Percentiles rank a stretch among this genome's conserved stretches.
Conservation (phyloP, 257 asterid genomes). For the Phtheirospermum japonicum region DNA sequence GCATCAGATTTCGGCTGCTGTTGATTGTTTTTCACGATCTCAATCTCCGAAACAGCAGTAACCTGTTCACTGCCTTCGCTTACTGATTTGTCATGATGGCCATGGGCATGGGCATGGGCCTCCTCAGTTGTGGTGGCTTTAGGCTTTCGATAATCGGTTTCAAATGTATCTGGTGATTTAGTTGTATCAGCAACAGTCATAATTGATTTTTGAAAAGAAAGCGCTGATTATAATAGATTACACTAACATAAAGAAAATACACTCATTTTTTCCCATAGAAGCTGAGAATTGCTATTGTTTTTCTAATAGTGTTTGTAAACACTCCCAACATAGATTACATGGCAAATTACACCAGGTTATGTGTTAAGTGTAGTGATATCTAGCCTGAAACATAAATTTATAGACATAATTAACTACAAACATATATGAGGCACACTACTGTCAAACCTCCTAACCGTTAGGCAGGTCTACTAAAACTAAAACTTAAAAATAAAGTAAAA, state of each 20-base stretch:
- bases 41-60: constrained; percentile 50
- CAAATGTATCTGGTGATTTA: constrained; percentile 39
- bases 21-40: constrained; percentile 38
- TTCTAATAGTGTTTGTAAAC: too few species aligned
- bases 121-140: constrained; percentile 36
- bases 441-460: too few species aligned
- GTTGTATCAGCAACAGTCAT: constrained; percentile 32
- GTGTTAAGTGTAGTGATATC: constrained; percentile 5
- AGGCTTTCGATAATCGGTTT: constrained; percentile 35
- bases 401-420: not conserved
- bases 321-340: not conserved
- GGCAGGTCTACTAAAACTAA: too few species aligned
- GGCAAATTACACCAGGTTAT: not conserved
- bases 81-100: constrained; percentile 58
- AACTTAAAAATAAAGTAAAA: too few species aligned
- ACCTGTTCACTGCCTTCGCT: constrained; percentile 33
- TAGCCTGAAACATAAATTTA: not conserved
- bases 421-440: too few species aligned
- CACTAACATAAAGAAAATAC: not conserved
- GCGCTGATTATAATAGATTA: constrained; percentile 26
- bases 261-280: too few species aligned
- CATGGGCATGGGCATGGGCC: not conserved
- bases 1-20: constrained; percentile 52
- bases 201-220: constrained; percentile 40
- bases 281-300: too few species aligned